Base-by-base conservation (phyloP, 2,329 filamentous ascomycete genomes). In the Apiospora marii region DNA sequence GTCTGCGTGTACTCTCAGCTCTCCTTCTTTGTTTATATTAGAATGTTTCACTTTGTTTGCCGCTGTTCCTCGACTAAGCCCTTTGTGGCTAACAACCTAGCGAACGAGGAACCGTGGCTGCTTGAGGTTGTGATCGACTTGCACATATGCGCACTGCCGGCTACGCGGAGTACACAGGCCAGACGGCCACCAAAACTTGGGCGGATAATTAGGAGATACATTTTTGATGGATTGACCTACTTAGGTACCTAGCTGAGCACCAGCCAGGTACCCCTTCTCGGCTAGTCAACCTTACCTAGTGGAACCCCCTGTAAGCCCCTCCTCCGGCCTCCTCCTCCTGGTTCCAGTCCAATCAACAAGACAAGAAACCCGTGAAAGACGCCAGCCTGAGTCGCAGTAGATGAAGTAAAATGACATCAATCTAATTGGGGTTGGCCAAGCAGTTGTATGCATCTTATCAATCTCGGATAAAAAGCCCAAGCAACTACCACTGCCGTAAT, bases 21-120 rank as follows among this genome's bases (percentile, higher is more conserved):
- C 27, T 2, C 27, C 30, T 30, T 64, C 10, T 64, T 64, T 41
- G 34, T 64, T 22, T 41, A n/a, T 64, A 41, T 37, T 64, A 41
- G 58, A 41, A 41, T 41, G 58, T 64, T 64, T 64, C 58, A 64
- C 34, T 41, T 64, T 64, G 34, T 64, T n/a, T 64, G 58, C 58
- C 58, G 30, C 58, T 64, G 58, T 64, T 64, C 58, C 58, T 64
- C 58, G 34, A 41, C 30, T 41, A 37, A 37, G 4, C 53, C 53
- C 3, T 19, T 37, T n/a, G 19, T n/a, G n/a, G 53, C 30, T n/a
- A 61, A 37, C 16, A 64, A 41, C 27, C 27, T 30, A 30, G 22
- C 58, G 10, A 64, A 41, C 37, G 37, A 41, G 37, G 58, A 22
- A 64, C 19, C 7, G 19, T n/a, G 8, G 58, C 34, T 37, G 53